Evolutionary conservation across 2,329 filamentous ascomycete species (phyloP), one percentile per base, ranked within the genome.

Genomic region (Aspergillus jensenii): DNA sequence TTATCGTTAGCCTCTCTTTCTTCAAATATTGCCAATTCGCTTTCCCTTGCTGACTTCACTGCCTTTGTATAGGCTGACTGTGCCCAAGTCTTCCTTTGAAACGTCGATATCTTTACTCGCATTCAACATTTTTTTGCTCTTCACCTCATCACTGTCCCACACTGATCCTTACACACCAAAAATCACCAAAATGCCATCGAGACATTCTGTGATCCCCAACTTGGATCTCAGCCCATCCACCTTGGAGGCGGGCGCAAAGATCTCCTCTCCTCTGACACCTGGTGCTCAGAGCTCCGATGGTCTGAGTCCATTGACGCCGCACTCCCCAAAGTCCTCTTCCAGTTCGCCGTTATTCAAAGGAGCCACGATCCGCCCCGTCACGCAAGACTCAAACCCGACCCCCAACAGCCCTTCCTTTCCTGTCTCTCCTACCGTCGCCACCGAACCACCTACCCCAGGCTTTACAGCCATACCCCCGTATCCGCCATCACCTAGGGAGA

Each of bases 381-480:
- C 73, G 14, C 65, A 74, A 62, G 72, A 74, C 15, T 71, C 71
- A 23, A 68, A 65, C 59, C 63, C 62, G 67, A 64, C 69, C 47
- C 62, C 67, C 44, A 65, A 61, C 59, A 69, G 68, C 60, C 62
- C 67, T 64, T 63, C 62, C 25, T 60, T 68, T 31, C 65, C 71
- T 33, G 56, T 57, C 12, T 76, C 74, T 46, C 68, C 72, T 19
- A 59, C 60, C 27, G 53, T 64, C 21, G 51, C 65, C 21, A 53
- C 66, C 19, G 67, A 68, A 55, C 69, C 73, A 37, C 64, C 65
- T 40, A 79, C 76, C 23, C 76, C 77, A n/a, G 72, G 70, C 15
- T 69, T 79, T 44, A 79, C 77, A 6, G 76, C 77, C 9, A 78
- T 79, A 57, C 77, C 77, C 37, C 77, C 74, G 62, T 75, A 76